Conservation (phyloP, 345 rosid genomes). For the Linum usitatissimum region DNA sequence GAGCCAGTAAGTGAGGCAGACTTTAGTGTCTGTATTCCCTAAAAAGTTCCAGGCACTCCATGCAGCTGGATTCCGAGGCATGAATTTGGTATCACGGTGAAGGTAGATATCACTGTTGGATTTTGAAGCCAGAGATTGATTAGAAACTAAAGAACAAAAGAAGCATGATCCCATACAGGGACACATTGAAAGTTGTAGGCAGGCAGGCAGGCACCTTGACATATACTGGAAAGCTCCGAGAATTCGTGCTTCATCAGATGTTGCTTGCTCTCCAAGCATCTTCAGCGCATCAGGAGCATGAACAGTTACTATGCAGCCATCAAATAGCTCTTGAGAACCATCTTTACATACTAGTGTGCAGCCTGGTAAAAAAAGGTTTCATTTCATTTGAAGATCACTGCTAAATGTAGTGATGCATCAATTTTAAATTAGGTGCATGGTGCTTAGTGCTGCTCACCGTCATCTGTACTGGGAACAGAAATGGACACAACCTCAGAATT, state of each 20-base stretch:
- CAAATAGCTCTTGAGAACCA: slow-evolving; percentile 36
- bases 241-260: slow-evolving; percentile 58
- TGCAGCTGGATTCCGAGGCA: slow-evolving; percentile 73
- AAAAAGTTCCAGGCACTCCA: slow-evolving; percentile 98
- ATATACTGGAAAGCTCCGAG: slow-evolving; percentile 86
- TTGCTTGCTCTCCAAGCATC: slow-evolving; percentile 52
- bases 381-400: no score
- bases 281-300: slow-evolving; percentile 77
- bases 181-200: not conserved
- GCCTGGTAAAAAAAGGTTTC: slow-evolving; percentile 19
- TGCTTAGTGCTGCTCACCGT: slow-evolving; percentile 31
- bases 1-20: slow-evolving; percentile 89
- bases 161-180: not conserved
- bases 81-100: slow-evolving; percentile 59
- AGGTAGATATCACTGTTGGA: slow-evolving; percentile 62
- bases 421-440: not conserved
- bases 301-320: slow-evolving; percentile 47
- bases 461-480: slow-evolving; percentile 33
- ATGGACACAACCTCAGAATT: slow-evolving; percentile 43
- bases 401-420: not conserved
- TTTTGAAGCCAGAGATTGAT: not conserved
- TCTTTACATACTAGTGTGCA: slow-evolving; percentile 41
- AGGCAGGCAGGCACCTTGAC: slow-evolving; percentile 37
- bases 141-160: not conserved
- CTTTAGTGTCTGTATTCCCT: slow-evolving; percentile 52